Evolutionary conservation across 441 rosid genomes (phyloP), one percentile per base, ranked within the genome.

Genomic region (Jatropha multifida): DNA sequence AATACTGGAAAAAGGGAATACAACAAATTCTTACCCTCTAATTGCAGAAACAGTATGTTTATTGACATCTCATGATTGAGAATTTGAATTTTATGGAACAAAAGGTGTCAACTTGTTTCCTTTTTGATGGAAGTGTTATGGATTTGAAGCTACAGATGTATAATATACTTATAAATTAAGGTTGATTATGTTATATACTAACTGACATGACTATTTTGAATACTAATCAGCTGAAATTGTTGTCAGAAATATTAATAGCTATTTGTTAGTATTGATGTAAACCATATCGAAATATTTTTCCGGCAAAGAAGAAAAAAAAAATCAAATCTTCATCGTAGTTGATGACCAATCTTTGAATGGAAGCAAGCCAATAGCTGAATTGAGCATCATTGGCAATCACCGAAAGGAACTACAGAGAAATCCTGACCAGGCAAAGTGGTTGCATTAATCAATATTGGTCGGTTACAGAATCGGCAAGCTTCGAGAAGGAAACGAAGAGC

Each of bases 381-480:
- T n/a, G 58, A 65, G 44, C 74, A 71, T 56, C 65, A 71, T 70
- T 51, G 65, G 73, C 37, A 65, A 66, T 69, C 74, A 61, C 69
- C 77, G 75, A 75, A 77, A 68, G 80, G 68, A 52, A 69, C 71
- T 20, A 69, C 26, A 4, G 54, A 61, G 65, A 69, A 64, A 60
- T 20, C 15, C 54, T 15, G 41, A 37, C 71, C 73, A 74, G 15
- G 62, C 26, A 71, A 4, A 54, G 14, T 68, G 46, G 5, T 49
- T 55, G 42, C 38, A 12, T 18, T 40, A 26, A 32, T 56, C 55
- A 51, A 71, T 59, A 23, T 10, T 64, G 79, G 83, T 79, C 77
- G 79, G 81, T 71, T 55, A 66, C 46, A 69, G 52, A 70, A 42
- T 40, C 71, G 38, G 12, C 54, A 71, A 52, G 4, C 46, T 15